Evolutionary conservation across 495 filamentous ascomycete genomes (phyloP).

Genomic region (Cercophora scortea): DNA sequence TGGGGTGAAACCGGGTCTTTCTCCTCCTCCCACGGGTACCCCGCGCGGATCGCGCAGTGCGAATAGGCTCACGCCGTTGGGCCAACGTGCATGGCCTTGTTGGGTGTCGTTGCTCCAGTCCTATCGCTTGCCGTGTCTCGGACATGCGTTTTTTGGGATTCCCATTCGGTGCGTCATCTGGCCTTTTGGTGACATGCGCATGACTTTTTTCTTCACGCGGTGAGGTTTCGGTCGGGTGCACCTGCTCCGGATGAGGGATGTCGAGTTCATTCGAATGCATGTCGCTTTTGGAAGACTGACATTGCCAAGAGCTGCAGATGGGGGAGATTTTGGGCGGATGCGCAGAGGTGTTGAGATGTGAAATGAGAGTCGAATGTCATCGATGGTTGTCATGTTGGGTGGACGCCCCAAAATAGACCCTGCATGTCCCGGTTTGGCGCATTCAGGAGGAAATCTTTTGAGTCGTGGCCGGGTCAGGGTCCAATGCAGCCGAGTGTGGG

Average conservation of each 20-base stretch:
- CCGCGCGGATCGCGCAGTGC: not conserved
- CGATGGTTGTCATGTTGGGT: too few species aligned
- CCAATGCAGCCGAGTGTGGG: not conserved
- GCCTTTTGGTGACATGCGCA: too few species aligned
- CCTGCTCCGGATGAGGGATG: too few species aligned
- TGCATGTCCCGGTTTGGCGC: not conserved
- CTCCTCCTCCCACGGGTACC: not conserved
- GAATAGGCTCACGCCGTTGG: constrained; percentile 7
- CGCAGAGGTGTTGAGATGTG: not conserved
- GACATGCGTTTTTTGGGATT: not conserved
- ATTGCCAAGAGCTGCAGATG: not conserved
- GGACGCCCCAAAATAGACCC: too few species aligned
- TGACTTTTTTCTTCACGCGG: not conserved
- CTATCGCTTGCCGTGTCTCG: not conserved
- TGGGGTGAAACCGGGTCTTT: too few species aligned
- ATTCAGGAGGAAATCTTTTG: too few species aligned
- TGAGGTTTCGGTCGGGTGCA: not conserved
- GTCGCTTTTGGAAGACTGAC: not conserved
- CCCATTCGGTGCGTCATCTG: not conserved
- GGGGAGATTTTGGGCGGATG: not conserved
- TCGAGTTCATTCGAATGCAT: too few species aligned
- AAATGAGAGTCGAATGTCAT: too few species aligned
- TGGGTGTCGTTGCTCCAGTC: constrained; percentile 2
- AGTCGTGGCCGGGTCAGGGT: not conserved
- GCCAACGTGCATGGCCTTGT: constrained; percentile 9